Conservation (phyloP, 202 grass and related monocot genomes). For the Saccharum hybrid region DNA sequence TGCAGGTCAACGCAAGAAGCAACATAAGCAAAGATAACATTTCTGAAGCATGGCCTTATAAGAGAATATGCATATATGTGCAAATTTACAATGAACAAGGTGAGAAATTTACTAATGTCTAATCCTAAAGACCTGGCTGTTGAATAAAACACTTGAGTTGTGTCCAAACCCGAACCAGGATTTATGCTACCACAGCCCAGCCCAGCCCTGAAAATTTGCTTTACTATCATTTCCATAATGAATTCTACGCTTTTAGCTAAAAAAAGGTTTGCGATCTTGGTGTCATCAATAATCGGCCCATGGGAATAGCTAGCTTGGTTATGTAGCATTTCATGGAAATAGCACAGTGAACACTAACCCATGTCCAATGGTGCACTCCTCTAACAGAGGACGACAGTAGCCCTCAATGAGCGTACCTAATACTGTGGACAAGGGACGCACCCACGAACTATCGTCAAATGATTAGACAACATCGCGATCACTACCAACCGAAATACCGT, state of each 20-base stretch:
- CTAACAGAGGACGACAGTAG: not conserved
- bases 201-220: not conserved
- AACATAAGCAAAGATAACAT: not conserved
- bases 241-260: not conserved
- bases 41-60: slow-evolving; percentile 8
- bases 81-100: not conserved
- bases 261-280: not conserved
- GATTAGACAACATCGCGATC: not conserved
- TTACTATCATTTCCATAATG: not conserved
- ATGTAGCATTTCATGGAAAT: not conserved
- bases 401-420: not conserved
- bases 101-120: not conserved
- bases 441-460: not conserved
- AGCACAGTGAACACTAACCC: not conserved
- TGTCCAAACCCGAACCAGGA: not conserved
- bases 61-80: not conserved
- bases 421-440: not conserved
- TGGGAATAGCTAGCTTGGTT: not conserved
- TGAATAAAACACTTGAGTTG: not conserved
- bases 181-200: not conserved
- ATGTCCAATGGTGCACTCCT: not conserved
- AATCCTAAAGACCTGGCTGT: not conserved
- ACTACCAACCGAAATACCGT: not conserved
- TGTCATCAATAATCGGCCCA: not conserved
- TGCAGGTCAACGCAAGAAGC: slow-evolving; percentile 20